These are phyloP conservation scores for Oenanthe sinensis DNA, from an alignment of 129 eudicot genomes.

Conservation along the genomic window DNA sequence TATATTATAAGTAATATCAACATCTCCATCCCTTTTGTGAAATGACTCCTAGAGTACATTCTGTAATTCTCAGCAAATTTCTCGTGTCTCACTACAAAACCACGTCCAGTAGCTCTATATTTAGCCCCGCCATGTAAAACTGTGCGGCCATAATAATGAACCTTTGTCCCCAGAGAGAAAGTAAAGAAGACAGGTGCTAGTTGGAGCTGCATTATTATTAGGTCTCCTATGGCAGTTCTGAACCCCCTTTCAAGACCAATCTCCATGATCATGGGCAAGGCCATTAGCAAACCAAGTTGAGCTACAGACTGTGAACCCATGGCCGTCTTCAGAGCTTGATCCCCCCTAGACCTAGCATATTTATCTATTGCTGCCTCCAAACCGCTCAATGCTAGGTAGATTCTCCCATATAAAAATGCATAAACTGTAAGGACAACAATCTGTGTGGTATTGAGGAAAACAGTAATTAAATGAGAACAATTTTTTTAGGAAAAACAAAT, in stretches of 20 bases:
- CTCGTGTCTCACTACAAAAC: constrained; percentile 93
- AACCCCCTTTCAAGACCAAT: constrained; percentile 92
- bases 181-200: constrained; percentile 89
- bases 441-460: constrained; percentile 34
- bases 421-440: constrained; percentile 78
- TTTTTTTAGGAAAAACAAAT: background rate
- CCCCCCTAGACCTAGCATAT: constrained; percentile 62
- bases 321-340: constrained; percentile 55
- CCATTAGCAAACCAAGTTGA: constrained; percentile 81
- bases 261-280: constrained; percentile 96
- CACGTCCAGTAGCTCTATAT: constrained; percentile 99
- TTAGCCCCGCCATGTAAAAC: constrained; percentile 93
- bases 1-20: constrained; percentile 60
- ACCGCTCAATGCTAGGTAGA: constrained; percentile 81
- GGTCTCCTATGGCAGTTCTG: constrained; percentile 71
- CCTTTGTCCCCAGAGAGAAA: constrained; percentile 91
- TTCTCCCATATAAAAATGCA: constrained; percentile 74
- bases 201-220: constrained; percentile 90
- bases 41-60: constrained; percentile 98
- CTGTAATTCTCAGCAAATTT: constrained; percentile 96
- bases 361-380: constrained; percentile 62
- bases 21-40: constrained; percentile 79
- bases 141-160: constrained; percentile 88
- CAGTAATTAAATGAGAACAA: background rate
- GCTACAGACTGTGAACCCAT: constrained; percentile 92